Base-by-base conservation (phyloP, 768 basidiomycete species). In the Hebeloma cylindrosporum region DNA sequence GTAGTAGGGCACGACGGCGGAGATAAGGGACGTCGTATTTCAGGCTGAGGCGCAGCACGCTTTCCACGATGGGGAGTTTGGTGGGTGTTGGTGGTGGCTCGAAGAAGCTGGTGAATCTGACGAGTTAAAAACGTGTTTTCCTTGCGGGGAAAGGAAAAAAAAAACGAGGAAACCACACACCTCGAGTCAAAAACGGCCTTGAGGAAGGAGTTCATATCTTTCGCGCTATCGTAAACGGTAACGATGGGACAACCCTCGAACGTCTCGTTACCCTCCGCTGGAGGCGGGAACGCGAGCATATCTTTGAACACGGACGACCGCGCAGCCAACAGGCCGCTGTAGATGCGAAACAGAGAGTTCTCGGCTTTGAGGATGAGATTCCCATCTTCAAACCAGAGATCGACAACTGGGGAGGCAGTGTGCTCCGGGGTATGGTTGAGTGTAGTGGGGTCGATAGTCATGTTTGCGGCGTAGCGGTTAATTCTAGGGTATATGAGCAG, bases 21-120 rank as follows among this genome's bases (percentile, higher is more conserved):
- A 71, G 65, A 46, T 59, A 64, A 33, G 50, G 56, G 5, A 68
- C 66, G 45, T 71, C 63, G 54, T 71, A 71, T 57, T 71, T 73
- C 14, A 61, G 58, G 35, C 63, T 62, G 45, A 73, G 57, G 2
- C 67, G 64, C 14, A 71, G 59, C n/a, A 72, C 57, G 25, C 63
- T 60, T 13, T 63, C 59, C 5, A 69, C 57, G 40, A 66, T 61
- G 11, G 38, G 43, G 30, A 67, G 53, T 20, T 60, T 50, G 10
- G 69, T 68, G 11, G 38, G 56, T 1, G 60, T 39, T 4, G 68
- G 66, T 7, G 67, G 65, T 16, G 68, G 63, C 47, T 64, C 65
- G 25, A 68, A 68, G 43, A 57, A 69, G 39, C 66, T 66, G 23
- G 28, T 25, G 27, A 42, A 22, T 33, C 26, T 17, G 6, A 16